Evolutionary conservation across 306 rosid species (phyloP), one percentile per base, ranked within the genome.

Genomic region (Prunus persica): DNA sequence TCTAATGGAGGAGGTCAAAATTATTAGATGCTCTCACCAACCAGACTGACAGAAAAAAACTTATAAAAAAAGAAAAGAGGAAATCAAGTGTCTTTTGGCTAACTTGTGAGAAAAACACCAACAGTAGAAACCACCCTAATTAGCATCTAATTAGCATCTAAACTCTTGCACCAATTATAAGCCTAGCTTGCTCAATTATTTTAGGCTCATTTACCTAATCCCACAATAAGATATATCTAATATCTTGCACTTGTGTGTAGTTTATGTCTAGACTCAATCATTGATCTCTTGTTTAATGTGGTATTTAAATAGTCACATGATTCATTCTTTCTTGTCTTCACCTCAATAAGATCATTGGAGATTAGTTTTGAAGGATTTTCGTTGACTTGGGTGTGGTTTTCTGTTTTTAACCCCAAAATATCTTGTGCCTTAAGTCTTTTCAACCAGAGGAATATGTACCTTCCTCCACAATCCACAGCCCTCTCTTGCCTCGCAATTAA

Each of bases 41-140:
- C 82, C 38, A 71, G 84, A 81, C 68, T 81, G 85, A 87, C 64
- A 77, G 66, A 47, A 72, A 82, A 85, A 82, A 82, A 3, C 3
- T 30, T 30, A 3, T 28, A 28, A 3, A 3, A 3, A 28, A 28
- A 71, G 84, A 45, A 70, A 46, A 22, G 5, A 61, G 32, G 73
- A 68, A 74, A 67, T 28, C 71, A 1, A 75, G 24, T 63, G 78
- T 86, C 81, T 34, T 75, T 84, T 78, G 70, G 75, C 71, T 28
- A 79, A 56, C 75, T 78, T 78, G 76, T 61, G 3, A 43, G 80
- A 55, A 82, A 66, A 76, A 54, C 55, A 73, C 76, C 38, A 20
- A 61, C 52, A 12, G 71, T 61, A 27, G 14, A 79, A 20, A 65
- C 18, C 46, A 25, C 65, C 65, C 65, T 61, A 22, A 2, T 1